These are phyloP conservation scores for Kuraishia piskuri DNA, from an alignment of 805 yeast species.

Conservation along the genomic window DNA sequence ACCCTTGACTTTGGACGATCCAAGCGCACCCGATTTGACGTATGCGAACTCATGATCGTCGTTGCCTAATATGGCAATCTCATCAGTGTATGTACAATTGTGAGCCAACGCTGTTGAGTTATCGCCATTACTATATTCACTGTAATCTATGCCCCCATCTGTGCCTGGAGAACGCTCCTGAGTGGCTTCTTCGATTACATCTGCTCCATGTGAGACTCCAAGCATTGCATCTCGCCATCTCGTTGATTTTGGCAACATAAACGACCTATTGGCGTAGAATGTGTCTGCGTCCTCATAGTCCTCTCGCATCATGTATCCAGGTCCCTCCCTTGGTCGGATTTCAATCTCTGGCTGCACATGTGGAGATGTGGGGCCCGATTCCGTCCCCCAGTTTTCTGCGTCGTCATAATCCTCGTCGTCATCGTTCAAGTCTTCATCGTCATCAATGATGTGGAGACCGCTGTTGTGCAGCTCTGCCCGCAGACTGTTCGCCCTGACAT, in stretches of 20 bases:
- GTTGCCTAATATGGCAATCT: conserved; percentile 4
- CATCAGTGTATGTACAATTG: not conserved
- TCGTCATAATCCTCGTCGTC: conserved; percentile 4
- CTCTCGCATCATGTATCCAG: not conserved
- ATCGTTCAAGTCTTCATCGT: not conserved
- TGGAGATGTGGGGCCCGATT: not conserved
- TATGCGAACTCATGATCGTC: conserved; percentile 5
- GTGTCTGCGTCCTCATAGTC: conserved; percentile 6
- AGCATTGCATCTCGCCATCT: not conserved
- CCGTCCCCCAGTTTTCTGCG: not conserved
- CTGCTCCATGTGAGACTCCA: not conserved
- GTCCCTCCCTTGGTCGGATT: not conserved
- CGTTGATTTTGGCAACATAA: not conserved
- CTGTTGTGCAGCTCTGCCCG: not conserved
- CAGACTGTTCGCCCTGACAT: not conserved
- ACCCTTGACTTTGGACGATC: not conserved
- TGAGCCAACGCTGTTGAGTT: not conserved
- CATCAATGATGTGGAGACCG: not conserved
- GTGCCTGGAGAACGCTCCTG: not conserved
- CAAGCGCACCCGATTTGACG: not conserved
- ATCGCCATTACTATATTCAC: not conserved
- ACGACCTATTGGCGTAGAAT: conserved; percentile 3
- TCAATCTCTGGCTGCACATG: not conserved
- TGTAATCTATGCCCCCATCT: not conserved
- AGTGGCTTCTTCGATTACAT: too few relatives aligned